Conservation (phyloP, 768 basidiomycete species). For the Pluteus cervinus region DNA sequence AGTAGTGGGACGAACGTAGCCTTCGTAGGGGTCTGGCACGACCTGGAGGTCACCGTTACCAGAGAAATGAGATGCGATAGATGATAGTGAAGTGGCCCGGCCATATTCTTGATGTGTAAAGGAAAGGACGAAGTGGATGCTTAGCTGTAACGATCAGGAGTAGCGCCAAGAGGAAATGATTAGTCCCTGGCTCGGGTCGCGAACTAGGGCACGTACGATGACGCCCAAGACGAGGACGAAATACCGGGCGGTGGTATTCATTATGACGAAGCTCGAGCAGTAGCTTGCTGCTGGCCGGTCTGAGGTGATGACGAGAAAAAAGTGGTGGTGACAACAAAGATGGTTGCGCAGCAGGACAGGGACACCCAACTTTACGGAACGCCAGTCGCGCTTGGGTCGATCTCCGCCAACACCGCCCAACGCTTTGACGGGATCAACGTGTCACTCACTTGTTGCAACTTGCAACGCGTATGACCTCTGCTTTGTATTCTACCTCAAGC, state of each 20-base stretch:
- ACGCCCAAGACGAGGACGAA: constrained; percentile 25
- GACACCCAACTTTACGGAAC: too few species aligned
- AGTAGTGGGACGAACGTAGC: constrained; percentile 22
- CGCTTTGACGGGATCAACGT: too few species aligned
- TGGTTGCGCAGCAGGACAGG: too few species aligned
- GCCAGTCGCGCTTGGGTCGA: too few species aligned
- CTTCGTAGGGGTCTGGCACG: constrained; percentile 4
- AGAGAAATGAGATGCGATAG: constrained; percentile 19
- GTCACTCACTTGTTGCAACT: too few species aligned
- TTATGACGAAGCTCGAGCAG: constrained; percentile 8
- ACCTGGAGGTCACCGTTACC: neutral
- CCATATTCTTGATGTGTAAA: constrained; percentile 48
- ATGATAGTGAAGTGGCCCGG: constrained; percentile 37
- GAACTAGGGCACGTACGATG: constrained; percentile 20
- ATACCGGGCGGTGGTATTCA: constrained; percentile 28
- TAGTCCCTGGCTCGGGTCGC: constrained; percentile 5
- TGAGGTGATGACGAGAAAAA: too few species aligned
- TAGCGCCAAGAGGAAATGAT: neutral
- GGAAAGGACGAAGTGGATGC: constrained; percentile 42
- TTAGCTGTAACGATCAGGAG: constrained; percentile 13
- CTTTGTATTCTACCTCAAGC: too few species aligned
- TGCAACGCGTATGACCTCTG: too few species aligned
- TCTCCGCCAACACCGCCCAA: too few species aligned
- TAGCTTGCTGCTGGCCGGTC: too few species aligned
- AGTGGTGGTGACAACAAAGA: neutral